Conservation (phyloP, 1,284 basidiomycete genomes). For the Puccinia coronata region DNA sequence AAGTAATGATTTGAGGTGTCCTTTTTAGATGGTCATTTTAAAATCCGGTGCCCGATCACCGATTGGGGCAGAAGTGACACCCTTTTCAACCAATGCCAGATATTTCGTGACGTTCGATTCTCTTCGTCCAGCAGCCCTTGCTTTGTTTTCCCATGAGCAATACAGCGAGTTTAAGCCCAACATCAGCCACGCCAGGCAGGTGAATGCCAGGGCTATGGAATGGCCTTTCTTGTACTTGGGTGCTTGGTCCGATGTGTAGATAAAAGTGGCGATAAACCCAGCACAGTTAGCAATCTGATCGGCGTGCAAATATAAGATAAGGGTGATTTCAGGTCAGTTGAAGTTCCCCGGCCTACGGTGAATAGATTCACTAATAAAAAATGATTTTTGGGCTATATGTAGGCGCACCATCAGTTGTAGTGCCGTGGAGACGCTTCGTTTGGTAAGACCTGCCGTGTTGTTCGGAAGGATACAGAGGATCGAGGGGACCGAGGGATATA, state of each 20-base stretch:
- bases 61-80: conserved; percentile 54
- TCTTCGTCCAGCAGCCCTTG: conserved; percentile 52
- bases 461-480: conserved; percentile 54
- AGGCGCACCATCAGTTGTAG: conserved; percentile 54
- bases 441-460: conserved; percentile 53
- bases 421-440: conserved; percentile 54
- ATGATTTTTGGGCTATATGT: too few species aligned
- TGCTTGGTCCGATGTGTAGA: conserved; percentile 49
- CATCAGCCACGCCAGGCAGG: conserved; percentile 32
- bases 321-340: not conserved
- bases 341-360: too few species aligned
- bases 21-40: conserved; percentile 34
- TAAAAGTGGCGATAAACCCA: conserved; percentile 40
- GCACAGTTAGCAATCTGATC: conserved; percentile 41
- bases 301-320: not conserved
- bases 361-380: too few species aligned
- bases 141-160: conserved; percentile 54
- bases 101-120: conserved; percentile 53
- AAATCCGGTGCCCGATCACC: conserved; percentile 53
- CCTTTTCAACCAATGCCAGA: conserved; percentile 51
- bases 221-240: conserved; percentile 34
- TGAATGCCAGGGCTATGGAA: conserved; percentile 31
- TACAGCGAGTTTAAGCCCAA: conserved; percentile 49
- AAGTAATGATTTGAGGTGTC: not conserved
- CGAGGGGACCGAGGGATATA: conserved; percentile 54